phyloP scores from a whole-genome alignment of 208 protist genomes.

The Trichomonas tenax region DNA sequence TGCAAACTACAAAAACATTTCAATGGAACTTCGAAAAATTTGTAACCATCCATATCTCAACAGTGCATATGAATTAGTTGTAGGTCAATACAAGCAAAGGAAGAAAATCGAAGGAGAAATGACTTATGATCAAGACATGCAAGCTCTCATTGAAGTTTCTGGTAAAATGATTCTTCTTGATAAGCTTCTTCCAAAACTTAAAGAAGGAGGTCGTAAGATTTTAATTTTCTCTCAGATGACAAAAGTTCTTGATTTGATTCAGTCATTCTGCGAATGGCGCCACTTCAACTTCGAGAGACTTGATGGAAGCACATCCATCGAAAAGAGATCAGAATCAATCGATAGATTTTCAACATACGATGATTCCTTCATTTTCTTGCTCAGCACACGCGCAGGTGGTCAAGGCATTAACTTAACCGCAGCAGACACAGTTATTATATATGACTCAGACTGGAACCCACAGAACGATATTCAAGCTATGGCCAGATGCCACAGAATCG shows the following conservation, averaged over 20 bases:
- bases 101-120: constrained; percentile 21
- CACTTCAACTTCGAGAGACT: constrained; percentile 25
- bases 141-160: background rate
- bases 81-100: background rate
- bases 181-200: constrained; percentile 43
- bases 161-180: constrained; percentile 37
- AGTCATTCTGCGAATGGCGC: constrained; percentile 28
- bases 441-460: constrained; percentile 84
- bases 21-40: constrained; percentile 63
- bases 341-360: constrained; percentile 34
- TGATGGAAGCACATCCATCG: constrained; percentile 24
- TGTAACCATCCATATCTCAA: constrained; percentile 64
- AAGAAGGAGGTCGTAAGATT: constrained; percentile 64
- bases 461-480: constrained; percentile 85
- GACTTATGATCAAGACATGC: background rate
- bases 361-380: constrained; percentile 49
- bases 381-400: constrained; percentile 55
- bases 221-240: constrained; percentile 93
- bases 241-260: constrained; percentile 44
- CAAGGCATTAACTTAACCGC: constrained; percentile 57
- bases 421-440: constrained; percentile 60
- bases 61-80: background rate
- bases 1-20: constrained; percentile 21
- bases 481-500: constrained; percentile 76
- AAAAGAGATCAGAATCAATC: constrained; percentile 35